These are phyloP conservation scores for Houttuynia cordata DNA, from an alignment of 164 flowering plant species.

Conservation along the genomic window DNA sequence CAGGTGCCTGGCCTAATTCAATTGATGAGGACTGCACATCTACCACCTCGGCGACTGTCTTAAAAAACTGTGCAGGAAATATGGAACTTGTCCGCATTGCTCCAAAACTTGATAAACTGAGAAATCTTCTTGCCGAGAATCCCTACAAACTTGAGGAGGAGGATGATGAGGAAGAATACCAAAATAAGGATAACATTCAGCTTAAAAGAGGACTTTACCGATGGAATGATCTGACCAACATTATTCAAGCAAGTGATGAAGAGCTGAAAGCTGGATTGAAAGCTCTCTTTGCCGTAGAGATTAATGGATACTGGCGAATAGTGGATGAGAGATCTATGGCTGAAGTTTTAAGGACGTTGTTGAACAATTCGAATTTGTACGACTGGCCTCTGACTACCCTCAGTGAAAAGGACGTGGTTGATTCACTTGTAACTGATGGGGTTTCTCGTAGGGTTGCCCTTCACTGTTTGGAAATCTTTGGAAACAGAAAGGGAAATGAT, in stretches of 20 bases:
- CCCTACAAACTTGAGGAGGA: conserved; percentile 39
- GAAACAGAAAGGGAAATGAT: conserved; percentile 27
- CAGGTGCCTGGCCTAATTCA: conserved; percentile 7
- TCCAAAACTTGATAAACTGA: conserved; percentile 71
- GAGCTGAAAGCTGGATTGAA: conserved; percentile 52
- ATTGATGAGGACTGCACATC: conserved; percentile 5
- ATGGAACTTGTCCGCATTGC: conserved; percentile 82
- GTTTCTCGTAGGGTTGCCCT: conserved; percentile 32
- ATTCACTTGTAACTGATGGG: conserved; percentile 51
- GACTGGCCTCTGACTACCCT: conserved; percentile 65
- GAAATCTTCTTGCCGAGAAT: conserved; percentile 37
- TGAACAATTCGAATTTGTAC: conserved; percentile 44
- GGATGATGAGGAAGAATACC: conserved; percentile 20
- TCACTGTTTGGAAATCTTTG: conserved; percentile 60
- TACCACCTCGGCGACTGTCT: conserved; percentile 25
- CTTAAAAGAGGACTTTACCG: conserved; percentile 25
- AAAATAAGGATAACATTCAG: not conserved
- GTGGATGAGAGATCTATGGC: conserved; percentile 64
- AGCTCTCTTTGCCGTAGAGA: conserved; percentile 70
- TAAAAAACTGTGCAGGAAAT: conserved; percentile 60
- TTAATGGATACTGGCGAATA: conserved; percentile 77
- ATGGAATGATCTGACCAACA: conserved; percentile 65
- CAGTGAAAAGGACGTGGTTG: conserved; percentile 45
- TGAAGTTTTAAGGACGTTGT: conserved; percentile 34
- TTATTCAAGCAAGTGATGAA: conserved; percentile 81